A percentile compares a stretch with the other conserved stretches of the same genome.
These are phyloP conservation scores for Cynara cardunculus DNA, from an alignment of 129 eudicot species.

Conservation along the genomic window DNA sequence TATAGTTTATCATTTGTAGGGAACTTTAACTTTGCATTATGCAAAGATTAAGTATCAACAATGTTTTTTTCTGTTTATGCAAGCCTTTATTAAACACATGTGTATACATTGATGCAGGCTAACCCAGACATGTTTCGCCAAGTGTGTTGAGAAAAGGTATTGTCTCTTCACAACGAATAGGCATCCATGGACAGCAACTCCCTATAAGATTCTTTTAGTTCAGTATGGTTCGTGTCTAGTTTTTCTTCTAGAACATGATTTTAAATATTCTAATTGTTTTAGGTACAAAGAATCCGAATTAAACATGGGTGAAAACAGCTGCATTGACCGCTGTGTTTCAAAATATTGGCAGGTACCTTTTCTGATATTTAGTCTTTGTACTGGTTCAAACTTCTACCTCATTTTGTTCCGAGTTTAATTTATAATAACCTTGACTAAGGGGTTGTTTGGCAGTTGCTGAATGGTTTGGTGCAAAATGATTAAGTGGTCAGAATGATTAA, in stretches of 20 bases:
- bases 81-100: background rate
- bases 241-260: background rate
- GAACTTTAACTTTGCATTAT: background rate
- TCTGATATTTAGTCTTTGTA: background rate
- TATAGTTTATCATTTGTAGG: background rate
- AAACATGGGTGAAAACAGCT: conserved; percentile 87
- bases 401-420: background rate
- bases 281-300: conserved; percentile 90
- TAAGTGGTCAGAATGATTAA: too few species aligned
- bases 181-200: background rate
- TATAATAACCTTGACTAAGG: background rate
- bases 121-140: conserved; percentile 75
- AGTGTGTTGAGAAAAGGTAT: conserved; percentile 73
- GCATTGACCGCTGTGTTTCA: conserved; percentile 91
- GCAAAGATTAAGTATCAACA: background rate
- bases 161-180: background rate
- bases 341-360: conserved; percentile 79
- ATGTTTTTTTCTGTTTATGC: background rate
- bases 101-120: conserved; percentile 55
- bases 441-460: too few species aligned
- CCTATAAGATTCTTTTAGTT: background rate
- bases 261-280: conserved; percentile 16
- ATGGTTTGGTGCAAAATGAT: too few species aligned
- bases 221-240: background rate
- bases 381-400: background rate